These are phyloP conservation scores for Clonostachys chloroleuca DNA, from an alignment of 2,329 filamentous ascomycete genomes.

Conservation along the genomic window DNA sequence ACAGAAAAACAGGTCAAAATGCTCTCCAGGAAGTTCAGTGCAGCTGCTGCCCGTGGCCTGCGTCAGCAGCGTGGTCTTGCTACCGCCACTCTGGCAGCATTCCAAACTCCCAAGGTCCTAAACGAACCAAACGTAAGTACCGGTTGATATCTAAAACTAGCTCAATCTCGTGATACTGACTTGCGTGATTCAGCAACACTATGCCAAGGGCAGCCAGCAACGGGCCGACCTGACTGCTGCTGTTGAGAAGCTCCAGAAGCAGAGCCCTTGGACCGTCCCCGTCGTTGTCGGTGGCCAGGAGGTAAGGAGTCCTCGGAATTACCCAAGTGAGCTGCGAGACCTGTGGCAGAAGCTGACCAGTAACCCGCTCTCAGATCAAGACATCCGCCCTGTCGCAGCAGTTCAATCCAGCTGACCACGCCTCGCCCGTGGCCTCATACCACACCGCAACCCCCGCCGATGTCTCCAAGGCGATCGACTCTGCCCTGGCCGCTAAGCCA, in stretches of 20 bases:
- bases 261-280: constrained; percentile 72
- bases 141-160: neutral
- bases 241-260: constrained; percentile 63
- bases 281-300: constrained; percentile 80
- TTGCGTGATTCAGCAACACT: constrained; percentile 65
- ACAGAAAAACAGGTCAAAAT: constrained; percentile 12
- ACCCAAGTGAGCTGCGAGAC: neutral
- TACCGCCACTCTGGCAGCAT: constrained; percentile 66
- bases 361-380: constrained; percentile 48
- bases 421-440: constrained; percentile 73
- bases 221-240: constrained; percentile 72
- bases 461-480: constrained; percentile 74
- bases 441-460: constrained; percentile 75
- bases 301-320: constrained; percentile 36
- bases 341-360: neutral
- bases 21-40: constrained; percentile 25
- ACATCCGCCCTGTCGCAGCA: constrained; percentile 65
- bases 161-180: neutral
- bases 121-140: constrained; percentile 92
- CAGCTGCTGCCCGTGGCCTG: constrained; percentile 22
- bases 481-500: constrained; percentile 80
- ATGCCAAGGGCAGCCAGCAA: constrained; percentile 77
- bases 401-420: constrained; percentile 78
- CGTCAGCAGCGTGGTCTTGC: constrained; percentile 21
- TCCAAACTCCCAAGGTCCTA: constrained; percentile 79